phyloP scores from a whole-genome alignment of 495 filamentous ascomycete species.

The Aspergillus kassunensis region DNA sequence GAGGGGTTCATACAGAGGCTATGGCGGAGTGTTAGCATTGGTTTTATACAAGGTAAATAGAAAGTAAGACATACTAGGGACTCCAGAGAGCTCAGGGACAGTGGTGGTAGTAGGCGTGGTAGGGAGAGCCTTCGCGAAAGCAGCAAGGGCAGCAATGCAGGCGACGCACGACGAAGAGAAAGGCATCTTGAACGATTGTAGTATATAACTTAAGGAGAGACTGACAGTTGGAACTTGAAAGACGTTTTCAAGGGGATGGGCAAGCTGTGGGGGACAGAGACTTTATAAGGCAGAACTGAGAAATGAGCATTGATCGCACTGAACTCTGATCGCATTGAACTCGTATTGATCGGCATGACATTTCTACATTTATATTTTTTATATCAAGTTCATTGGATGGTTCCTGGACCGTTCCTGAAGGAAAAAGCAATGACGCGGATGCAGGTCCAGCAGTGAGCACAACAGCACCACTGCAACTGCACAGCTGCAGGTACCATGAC shows the following conservation, averaged over 20 bases:
- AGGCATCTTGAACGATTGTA: slow-evolving; percentile 5
- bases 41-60: background rate
- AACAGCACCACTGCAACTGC: too few relatives aligned
- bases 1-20: slow-evolving; percentile 1
- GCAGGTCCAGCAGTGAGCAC: background rate
- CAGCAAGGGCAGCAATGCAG: background rate
- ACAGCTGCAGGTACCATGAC: too few relatives aligned
- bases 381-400: background rate
- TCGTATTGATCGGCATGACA: background rate
- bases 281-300: slow-evolving; percentile 1
- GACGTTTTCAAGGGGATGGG: background rate
- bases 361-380: background rate
- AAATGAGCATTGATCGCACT: background rate
- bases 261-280: background rate
- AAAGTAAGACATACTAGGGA: background rate
- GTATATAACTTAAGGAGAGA: background rate
- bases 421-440: background rate
- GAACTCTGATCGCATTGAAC: background rate
- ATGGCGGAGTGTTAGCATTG: background rate
- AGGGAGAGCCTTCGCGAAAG: background rate
- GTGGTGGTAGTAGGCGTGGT: background rate
- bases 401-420: background rate
- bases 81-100: background rate
- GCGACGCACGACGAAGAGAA: background rate
- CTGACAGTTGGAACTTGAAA: background rate